phyloP scores from a whole-genome alignment of 2,329 filamentous ascomycete species.

The Tolypocladium pustulatum region DNA sequence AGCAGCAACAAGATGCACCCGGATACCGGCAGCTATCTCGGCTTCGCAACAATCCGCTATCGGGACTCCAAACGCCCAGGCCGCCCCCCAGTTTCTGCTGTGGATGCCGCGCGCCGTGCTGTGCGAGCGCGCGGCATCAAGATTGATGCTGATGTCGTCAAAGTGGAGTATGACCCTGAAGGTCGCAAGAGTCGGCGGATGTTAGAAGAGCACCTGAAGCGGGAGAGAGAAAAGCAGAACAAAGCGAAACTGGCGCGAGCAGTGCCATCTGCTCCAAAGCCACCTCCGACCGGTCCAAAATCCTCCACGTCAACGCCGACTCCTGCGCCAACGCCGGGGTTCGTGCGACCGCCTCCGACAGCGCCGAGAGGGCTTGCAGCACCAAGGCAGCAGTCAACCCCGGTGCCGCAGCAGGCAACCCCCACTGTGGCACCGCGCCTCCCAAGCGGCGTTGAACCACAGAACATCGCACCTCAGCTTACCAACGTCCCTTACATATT shows the following conservation, averaged over 20 bases:
- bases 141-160: constrained; percentile 67
- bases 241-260: constrained; percentile 20
- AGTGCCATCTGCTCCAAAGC: constrained; percentile 14
- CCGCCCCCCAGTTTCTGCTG: constrained; percentile 47
- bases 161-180: constrained; percentile 82
- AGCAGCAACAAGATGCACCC: constrained; percentile 94
- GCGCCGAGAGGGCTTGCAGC: constrained; percentile 78
- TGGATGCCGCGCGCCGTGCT: constrained; percentile 72
- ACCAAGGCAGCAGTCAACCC: constrained; percentile 20
- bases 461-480: constrained; percentile 57
- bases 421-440: constrained; percentile 10
- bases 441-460: constrained; percentile 50
- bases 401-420: constrained; percentile 19
- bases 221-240: constrained; percentile 51
- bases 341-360: constrained; percentile 56
- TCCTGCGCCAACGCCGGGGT: constrained; percentile 8
- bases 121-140: constrained; percentile 66
- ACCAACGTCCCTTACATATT: constrained; percentile 82
- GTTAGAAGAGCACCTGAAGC: constrained; percentile 63
- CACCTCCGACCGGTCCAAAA: constrained; percentile 27
- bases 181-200: constrained; percentile 71
- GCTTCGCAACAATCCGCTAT: constrained; percentile 86
- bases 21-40: constrained; percentile 84
- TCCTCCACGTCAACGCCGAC: constrained; percentile 11
- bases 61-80: constrained; percentile 52